phyloP scores from a whole-genome alignment of 75 land plant species.

The Sequoiadendron giganteum region DNA sequence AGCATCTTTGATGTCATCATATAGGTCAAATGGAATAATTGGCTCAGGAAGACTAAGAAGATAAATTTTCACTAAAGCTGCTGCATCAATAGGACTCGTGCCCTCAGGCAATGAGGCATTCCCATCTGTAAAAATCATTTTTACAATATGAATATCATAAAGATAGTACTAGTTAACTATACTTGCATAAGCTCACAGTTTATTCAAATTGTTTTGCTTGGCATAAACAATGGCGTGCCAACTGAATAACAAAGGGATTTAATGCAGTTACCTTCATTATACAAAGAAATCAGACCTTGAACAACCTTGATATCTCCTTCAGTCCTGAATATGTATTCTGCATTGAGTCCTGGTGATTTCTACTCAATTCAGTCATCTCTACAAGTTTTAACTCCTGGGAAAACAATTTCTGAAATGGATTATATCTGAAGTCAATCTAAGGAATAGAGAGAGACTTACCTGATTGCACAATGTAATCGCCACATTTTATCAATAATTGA shows the following conservation, averaged over 20 bases:
- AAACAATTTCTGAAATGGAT: background rate
- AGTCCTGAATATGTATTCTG: slow-evolving; percentile 59
- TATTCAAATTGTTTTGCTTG: background rate
- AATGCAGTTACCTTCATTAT: slow-evolving; percentile 50
- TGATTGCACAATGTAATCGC: slow-evolving; percentile 71
- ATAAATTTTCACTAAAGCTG: slow-evolving; percentile 66
- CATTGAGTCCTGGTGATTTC: slow-evolving; percentile 44
- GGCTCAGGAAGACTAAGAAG: slow-evolving; percentile 82
- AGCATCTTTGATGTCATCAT: slow-evolving; percentile 59
- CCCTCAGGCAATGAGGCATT: slow-evolving; percentile 77
- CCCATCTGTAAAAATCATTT: slow-evolving; percentile 37
- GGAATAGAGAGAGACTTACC: slow-evolving; percentile 27
- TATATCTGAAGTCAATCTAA: background rate
- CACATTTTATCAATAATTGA: slow-evolving; percentile 63
- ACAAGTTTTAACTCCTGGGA: background rate
- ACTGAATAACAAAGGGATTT: background rate
- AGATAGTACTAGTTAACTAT: background rate
- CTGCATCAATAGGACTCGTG: slow-evolving; percentile 66
- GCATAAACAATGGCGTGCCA: background rate
- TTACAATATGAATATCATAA: background rate
- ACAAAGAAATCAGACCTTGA: slow-evolving; percentile 48
- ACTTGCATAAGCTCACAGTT: background rate
- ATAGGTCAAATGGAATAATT: slow-evolving; percentile 55
- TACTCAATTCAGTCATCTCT: background rate
- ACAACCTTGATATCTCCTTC: slow-evolving; percentile 58